phyloP scores from a whole-genome alignment of 2,329 filamentous ascomycete genomes.

The Madurella mycetomatis region DNA sequence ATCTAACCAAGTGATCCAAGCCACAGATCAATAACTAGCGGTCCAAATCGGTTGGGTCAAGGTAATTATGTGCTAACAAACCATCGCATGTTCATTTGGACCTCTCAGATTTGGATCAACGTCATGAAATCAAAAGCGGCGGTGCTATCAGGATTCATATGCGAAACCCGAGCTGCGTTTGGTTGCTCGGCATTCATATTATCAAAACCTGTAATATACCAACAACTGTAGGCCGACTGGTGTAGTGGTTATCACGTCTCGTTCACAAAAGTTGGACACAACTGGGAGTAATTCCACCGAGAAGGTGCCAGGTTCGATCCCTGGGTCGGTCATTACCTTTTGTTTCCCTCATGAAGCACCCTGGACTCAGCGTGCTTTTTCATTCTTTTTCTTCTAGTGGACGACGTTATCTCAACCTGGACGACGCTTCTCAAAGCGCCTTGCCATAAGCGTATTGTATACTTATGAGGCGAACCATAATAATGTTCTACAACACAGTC shows the following conservation, averaged over 20 bases:
- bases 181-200: conserved; percentile 36
- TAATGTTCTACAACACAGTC: too few species aligned
- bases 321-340: conserved; percentile 19
- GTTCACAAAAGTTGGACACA: conserved; percentile 15
- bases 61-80: not conserved
- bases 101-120: too few species aligned
- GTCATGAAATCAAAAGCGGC: too few species aligned
- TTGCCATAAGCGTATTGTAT: too few species aligned
- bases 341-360: not conserved
- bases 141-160: too few species aligned
- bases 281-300: conserved; percentile 14
- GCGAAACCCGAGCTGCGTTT: too few species aligned
- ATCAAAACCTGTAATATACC: not conserved
- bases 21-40: not conserved
- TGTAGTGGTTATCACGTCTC: conserved; percentile 22
- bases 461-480: too few species aligned
- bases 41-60: not conserved
- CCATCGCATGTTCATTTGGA: not conserved
- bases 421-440: too few species aligned
- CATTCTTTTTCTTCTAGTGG: not conserved
- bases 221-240: conserved; percentile 12
- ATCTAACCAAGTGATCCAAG: not conserved
- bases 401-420: too few species aligned
- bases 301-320: conserved; percentile 22
- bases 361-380: not conserved